Evolutionary conservation across 345 rosid genomes (phyloP), one percentile per base, ranked within the genome.

Genomic region (Arabis hirsuta): DNA sequence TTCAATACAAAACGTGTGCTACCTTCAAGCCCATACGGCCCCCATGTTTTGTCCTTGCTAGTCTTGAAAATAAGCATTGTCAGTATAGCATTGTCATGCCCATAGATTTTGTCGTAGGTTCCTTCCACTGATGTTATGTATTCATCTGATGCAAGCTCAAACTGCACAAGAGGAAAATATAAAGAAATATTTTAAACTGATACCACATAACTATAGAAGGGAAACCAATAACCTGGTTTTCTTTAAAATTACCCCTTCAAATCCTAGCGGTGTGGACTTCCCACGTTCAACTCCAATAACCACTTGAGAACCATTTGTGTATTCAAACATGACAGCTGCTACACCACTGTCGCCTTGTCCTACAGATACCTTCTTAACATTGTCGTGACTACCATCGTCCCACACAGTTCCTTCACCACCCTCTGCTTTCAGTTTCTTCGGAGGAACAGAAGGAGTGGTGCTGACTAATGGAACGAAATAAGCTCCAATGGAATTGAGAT

Each of bases 401-500:
- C 80, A 76, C 27, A 20, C 55, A 48, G 29, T 44, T 55, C 80
- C 80, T 13, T 41, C 65, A 63, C 80, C 76, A 63, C 80, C 80
- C 6, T 75, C 24, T 2, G 79, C 79, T 38, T 69, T 16, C 22
- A 76, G 24, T 58, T 62, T 76, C 59, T 55, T 69, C 0, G 16
- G 12, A 5, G 74, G 73, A 27, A 2, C 14, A 3, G 20, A 7
- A 53, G 38, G 41, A 10, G 60, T 19, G 6, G 62, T 11, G 57
- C 70, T 13, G 47, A 67, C 6, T 42, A 43, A 4, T 6, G 73
- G 69, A 29, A 42, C 61, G 31, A 68, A 62, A 53, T 76, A 76
- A 22, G 73, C 79, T 69, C 79, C 79, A 45, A 76, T 68, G 50
- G 79, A 76, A 20, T 69, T 62, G 36, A 76, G 50, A 69, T 55